Base-by-base conservation (phyloP, 2,329 filamentous ascomycete genomes). In the Botrytis fabae region DNA sequence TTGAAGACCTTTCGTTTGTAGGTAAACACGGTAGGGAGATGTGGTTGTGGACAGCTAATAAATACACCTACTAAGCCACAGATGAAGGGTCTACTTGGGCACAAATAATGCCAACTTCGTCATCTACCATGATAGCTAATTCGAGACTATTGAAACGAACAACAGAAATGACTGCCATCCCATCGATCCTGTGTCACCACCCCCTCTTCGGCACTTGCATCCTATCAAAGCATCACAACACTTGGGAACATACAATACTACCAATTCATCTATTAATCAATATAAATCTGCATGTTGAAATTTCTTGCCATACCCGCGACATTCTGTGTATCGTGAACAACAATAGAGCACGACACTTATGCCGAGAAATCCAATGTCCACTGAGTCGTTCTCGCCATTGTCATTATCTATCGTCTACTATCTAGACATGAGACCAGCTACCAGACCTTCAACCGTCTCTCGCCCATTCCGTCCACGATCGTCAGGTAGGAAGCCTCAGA, bases 321-420 rank as follows among this genome's bases (percentile, higher is more conserved):
- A 66, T 66, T n/a, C 22, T 38, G 44, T 66, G 63, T 66, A 51
- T 66, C 63, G 22, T 66, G 44, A 51, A 51, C 18, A 20, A 66
- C 28, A 48, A 54, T n/a, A n/a, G 48, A n/a, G 25, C 48, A 51
- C 28, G 18, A 20, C 44, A 65, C 9, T n/a, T n/a, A 32, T 48
- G 63, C 28, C 1, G 18, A 62, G 60, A 48, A 48, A n/a, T 22
- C 32, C 28, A 18, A 66, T 5, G 22, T 51, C 44, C 22, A 66
- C 25, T 35, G 18, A 66, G 8, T 25, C 25, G 7, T 25, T 42
- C 40, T 28, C 48, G n/a, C 35, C 61, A 63, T 44, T 28, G 9
- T 63, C 61, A 54, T 12, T 54, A 44, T 63, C 38, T 44, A 63
- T 25, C 48, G 25, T 16, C 12, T n/a, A n/a, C 14, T 1, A 32